Conservation (phyloP, 805 yeast genomes). For the Metschnikowia similis region DNA sequence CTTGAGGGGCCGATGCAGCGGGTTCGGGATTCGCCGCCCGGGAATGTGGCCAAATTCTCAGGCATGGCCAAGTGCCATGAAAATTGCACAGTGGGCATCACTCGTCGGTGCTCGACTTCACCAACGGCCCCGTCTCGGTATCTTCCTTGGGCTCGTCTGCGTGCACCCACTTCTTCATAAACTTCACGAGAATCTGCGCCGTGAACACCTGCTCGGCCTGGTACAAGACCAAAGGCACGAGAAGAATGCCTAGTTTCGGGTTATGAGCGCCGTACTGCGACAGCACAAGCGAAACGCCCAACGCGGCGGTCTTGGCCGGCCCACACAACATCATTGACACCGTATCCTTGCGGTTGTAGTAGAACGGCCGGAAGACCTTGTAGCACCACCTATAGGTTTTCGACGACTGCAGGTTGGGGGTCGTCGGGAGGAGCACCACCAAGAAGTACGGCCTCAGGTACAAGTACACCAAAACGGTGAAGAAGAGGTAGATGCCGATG, state of each 20-base stretch:
- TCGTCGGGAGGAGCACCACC: constrained; percentile 34
- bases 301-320: constrained; percentile 90
- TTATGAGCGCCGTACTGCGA: constrained; percentile 70
- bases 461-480: constrained; percentile 59
- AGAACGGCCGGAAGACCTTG: constrained; percentile 55
- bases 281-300: constrained; percentile 80
- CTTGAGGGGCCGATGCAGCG: too few relatives aligned
- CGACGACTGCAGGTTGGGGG: constrained; percentile 47
- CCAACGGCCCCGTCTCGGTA: constrained; percentile 15
- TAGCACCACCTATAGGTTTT: constrained; percentile 43
- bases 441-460: constrained; percentile 60
- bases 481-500: constrained; percentile 71
- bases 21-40: too few relatives aligned
- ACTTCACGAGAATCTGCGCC: constrained; percentile 66
- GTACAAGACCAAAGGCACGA: constrained; percentile 80
- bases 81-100: too few relatives aligned
- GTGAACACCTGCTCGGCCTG: constrained; percentile 84
- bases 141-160: constrained; percentile 23
- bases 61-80: too few relatives aligned
- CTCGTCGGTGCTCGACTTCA: not conserved
- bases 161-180: constrained; percentile 68
- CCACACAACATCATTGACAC: constrained; percentile 83
- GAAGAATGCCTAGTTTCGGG: constrained; percentile 59
- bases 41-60: too few relatives aligned
- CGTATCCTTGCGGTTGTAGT: constrained; percentile 66